phyloP scores from a whole-genome alignment of 2,329 filamentous ascomycete species.

The Neonectria punicea region DNA sequence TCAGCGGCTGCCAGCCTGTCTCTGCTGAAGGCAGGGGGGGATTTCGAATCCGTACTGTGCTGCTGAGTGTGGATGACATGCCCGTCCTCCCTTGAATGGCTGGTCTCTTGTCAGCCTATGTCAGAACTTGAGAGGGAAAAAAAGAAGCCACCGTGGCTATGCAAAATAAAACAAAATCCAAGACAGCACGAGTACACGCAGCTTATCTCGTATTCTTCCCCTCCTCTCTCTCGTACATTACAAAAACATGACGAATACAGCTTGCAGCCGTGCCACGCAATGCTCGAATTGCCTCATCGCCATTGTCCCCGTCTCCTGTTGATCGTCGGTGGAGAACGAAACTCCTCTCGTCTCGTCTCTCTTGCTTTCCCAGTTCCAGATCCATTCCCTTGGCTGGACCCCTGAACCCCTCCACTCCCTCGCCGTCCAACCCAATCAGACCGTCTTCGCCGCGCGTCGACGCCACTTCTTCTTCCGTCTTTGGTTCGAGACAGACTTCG shows the following conservation, averaged over 20 bases:
- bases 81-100: not conserved
- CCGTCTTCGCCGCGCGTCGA: not conserved
- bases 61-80: not conserved
- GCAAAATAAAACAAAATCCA: not conserved
- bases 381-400: not conserved
- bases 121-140: not conserved
- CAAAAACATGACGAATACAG: too few species aligned
- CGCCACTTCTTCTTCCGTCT: not conserved
- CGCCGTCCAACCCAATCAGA: not conserved
- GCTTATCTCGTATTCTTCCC: not conserved
- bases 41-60: not conserved
- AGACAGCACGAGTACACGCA: too few species aligned
- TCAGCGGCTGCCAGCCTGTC: not conserved
- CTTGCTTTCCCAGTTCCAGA: not conserved
- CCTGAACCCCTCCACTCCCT: not conserved
- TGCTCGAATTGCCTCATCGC: too few species aligned
- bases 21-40: not conserved
- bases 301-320: not conserved
- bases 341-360: not conserved
- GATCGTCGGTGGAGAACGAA: not conserved
- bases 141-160: not conserved
- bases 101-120: not conserved
- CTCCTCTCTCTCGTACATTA: too few species aligned
- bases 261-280: too few species aligned
- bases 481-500: not conserved